A percentile compares a stretch with the other conserved stretches of the same genome.
phyloP scores from a whole-genome alignment of 129 eudicot genomes.

The Mikania micrantha region DNA sequence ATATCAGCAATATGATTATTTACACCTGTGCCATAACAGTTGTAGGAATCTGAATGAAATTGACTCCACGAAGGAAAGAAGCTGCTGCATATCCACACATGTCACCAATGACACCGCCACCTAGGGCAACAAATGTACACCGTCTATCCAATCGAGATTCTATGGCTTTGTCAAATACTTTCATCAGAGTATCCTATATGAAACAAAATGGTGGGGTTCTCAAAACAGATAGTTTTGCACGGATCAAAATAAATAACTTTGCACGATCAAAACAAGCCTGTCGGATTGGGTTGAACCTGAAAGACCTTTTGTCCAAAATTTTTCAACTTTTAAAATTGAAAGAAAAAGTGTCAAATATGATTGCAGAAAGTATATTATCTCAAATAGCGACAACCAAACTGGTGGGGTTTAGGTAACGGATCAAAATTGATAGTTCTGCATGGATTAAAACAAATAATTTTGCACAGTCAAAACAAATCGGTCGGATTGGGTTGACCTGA shows the following conservation, averaged over 20 bases:
- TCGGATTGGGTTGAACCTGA: not conserved
- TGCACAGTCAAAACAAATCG: not conserved
- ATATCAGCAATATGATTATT: not conserved
- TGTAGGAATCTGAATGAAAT: conserved; percentile 96
- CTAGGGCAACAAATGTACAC: conserved; percentile 97
- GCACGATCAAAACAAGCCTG: not conserved
- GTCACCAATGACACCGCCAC: conserved; percentile 99
- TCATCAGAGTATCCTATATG: conserved; percentile 79
- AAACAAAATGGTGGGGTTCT: not conserved
- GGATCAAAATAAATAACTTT: not conserved
- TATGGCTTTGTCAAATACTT: conserved; percentile 90
- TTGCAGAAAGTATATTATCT: no score
- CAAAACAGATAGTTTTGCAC: not conserved
- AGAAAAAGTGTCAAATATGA: not conserved
- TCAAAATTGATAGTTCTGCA: not conserved
- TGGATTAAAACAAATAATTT: not conserved
- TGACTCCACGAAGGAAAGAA: conserved; percentile 88
- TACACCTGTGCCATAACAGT: conserved; percentile 97
- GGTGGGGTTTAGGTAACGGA: no score
- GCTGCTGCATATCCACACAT: conserved; percentile 99
- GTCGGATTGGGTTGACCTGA: not conserved
- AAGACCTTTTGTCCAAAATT: not conserved
- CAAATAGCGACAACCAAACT: no score
- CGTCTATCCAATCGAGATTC: conserved; percentile 86
- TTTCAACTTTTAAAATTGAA: not conserved